Conservation (phyloP, 2,329 filamentous ascomycete genomes). For the Fonsecaea pugnacius region DNA sequence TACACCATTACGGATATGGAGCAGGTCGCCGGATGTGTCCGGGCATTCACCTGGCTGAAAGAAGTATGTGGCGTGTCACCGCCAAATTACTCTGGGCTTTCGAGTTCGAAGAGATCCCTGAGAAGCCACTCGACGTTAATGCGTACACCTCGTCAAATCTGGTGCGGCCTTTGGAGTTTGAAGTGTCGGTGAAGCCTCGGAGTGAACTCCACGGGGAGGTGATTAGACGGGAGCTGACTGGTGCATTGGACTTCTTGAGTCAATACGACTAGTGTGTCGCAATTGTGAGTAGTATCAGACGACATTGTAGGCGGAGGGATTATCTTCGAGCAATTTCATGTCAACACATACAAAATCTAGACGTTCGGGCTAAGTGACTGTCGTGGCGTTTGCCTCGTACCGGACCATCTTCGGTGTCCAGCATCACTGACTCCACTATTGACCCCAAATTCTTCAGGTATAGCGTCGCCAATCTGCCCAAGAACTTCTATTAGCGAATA, state of each 20-base stretch:
- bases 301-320: too few relatives aligned
- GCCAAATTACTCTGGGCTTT: slow-evolving; percentile 58
- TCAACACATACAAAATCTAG: too few relatives aligned
- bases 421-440: too few relatives aligned
- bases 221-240: slow-evolving; percentile 10
- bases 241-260: slow-evolving; percentile 17
- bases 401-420: too few relatives aligned
- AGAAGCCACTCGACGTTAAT: slow-evolving; percentile 21
- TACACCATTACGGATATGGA: slow-evolving; percentile 39
- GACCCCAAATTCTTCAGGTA: too few relatives aligned
- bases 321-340: too few relatives aligned
- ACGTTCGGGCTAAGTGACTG: too few relatives aligned
- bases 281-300: too few relatives aligned
- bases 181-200: slow-evolving; percentile 15
- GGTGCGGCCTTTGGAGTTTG: slow-evolving; percentile 18
- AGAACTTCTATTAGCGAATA: too few relatives aligned
- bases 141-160: slow-evolving; percentile 26
- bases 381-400: too few relatives aligned
- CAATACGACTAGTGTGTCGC: slow-evolving; percentile 12
- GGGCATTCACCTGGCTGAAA: slow-evolving; percentile 56
- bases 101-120: slow-evolving; percentile 28
- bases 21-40: slow-evolving; percentile 54
- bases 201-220: slow-evolving; percentile 17
- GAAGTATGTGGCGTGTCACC: slow-evolving; percentile 55
- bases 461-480: too few relatives aligned